Conservation (phyloP, 2,329 filamentous ascomycete species). For the Sarocladium oryzae region DNA sequence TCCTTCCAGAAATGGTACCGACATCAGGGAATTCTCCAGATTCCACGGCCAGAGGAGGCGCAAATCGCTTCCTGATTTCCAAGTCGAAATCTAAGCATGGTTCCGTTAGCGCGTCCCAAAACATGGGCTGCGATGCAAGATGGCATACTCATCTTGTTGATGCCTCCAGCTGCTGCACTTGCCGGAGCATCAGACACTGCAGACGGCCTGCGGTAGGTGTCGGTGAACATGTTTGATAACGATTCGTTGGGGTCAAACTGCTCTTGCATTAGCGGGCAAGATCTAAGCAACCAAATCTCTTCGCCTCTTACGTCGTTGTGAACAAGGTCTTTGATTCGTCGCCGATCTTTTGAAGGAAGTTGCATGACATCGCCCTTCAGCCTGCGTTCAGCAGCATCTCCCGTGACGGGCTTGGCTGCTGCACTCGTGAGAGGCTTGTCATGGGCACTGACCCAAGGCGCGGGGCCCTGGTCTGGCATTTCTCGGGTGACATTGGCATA, state of each 20-base stretch:
- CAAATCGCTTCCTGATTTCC: constrained; percentile 60
- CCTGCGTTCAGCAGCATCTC: constrained; percentile 58
- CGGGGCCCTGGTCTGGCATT: constrained; percentile 60
- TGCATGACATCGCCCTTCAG: constrained; percentile 67
- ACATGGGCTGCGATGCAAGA: too few species aligned
- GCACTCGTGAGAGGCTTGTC: constrained; percentile 55
- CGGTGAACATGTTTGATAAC: constrained; percentile 45
- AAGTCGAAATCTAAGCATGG: constrained; percentile 61
- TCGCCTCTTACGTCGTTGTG: constrained; percentile 50
- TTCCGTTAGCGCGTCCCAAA: too few species aligned
- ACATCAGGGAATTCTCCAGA: constrained; percentile 64
- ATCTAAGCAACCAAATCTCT: not conserved
- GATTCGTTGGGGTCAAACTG: constrained; percentile 51
- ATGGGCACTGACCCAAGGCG: constrained; percentile 66
- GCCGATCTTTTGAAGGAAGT: constrained; percentile 57
- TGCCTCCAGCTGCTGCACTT: constrained; percentile 60
- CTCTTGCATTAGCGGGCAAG: constrained; percentile 14
- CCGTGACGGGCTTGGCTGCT: constrained; percentile 55
- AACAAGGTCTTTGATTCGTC: constrained; percentile 59
- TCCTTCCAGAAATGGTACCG: constrained; percentile 55
- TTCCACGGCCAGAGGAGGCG: constrained; percentile 57
- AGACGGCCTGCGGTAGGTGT: constrained; percentile 39
- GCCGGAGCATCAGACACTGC: constrained; percentile 56
- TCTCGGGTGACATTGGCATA: constrained; percentile 65
- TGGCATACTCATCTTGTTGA: constrained; percentile 72